Evolutionary conservation across 148 eudicot species (phyloP), one percentile per base, ranked within the genome.

Genomic region (Simmondsia chinensis): DNA sequence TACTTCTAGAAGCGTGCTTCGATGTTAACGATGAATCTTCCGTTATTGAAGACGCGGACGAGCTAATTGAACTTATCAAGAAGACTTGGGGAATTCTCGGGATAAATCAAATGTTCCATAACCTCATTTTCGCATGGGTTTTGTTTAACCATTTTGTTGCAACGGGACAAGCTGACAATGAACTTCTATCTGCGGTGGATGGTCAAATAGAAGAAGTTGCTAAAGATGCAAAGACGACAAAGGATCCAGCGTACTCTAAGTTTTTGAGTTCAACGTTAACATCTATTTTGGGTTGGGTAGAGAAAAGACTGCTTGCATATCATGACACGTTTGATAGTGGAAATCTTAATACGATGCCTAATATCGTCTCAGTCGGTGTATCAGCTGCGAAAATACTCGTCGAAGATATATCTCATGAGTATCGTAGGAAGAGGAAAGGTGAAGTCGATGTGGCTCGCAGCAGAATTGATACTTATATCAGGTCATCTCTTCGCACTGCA

Each of bases 401-500:
- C 57, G 95, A 85, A 69, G 95, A 91, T 63, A 79, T 91, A 60
- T 91, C 99, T 54, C 91, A 82, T 59, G 99, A 91, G 60, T 82
- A 91, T 33, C 88, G 99, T 32, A 74, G 99, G 52, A 80, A 74
- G 71, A 74, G 94, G 30, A 91, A 85, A 72, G 64, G 74, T 51
- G 99, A 91, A 69, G 83, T 82, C 57, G 94, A 91, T 64, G 95
- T 91, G 58, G 89, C 83, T 26, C 94, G 79, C 33, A 79, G 77
- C 69, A 72, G 99, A 65, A 85, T 86, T 46, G 99, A 85, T 51
- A 85, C 99, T 39, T 91, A 85, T 66, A 91, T 91, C 69, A 74
- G 88, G 70, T 91, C 99, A 43, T 91, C 99, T 3, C 79, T 91
- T 52, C 99, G 95, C 39, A 91, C 99, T 57, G 95, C 95, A 27